phyloP scores from a whole-genome alignment of 2,329 filamentous ascomycete species.

The Penicillium sp. region DNA sequence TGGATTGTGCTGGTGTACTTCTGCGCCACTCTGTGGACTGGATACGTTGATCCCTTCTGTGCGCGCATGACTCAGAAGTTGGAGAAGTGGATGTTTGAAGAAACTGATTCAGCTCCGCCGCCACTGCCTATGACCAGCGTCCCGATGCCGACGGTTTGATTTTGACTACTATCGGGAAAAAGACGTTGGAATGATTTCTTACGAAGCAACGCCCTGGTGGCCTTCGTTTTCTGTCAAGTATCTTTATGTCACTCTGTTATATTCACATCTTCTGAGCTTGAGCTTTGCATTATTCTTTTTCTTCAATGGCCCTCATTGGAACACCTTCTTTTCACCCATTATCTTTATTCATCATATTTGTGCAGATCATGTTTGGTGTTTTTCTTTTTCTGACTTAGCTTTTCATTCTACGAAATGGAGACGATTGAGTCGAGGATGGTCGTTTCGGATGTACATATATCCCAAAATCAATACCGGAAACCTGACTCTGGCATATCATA shows the following conservation, averaged over 20 bases:
- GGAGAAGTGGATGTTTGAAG: constrained; percentile 49
- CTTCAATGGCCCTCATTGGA: neutral
- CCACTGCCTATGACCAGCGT: constrained; percentile 24
- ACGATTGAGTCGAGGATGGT: neutral
- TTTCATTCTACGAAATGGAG: neutral
- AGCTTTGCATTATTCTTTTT: neutral
- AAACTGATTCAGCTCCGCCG: constrained; percentile 35
- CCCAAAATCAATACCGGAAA: constrained; percentile 3
- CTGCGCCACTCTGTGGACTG: constrained; percentile 51
- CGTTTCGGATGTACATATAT: constrained; percentile 8
- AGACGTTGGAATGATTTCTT: neutral
- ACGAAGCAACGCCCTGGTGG: constrained; percentile 7
- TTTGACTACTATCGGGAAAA: neutral
- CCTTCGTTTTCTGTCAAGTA: neutral
- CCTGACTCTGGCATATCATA: neutral
- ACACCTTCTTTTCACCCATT: neutral
- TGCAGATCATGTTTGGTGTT: constrained; percentile 4
- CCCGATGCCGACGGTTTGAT: constrained; percentile 24
- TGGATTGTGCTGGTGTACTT: constrained; percentile 49
- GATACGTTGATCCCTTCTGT: constrained; percentile 51
- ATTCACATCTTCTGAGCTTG: neutral
- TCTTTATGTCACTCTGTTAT: neutral
- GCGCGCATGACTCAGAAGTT: constrained; percentile 48
- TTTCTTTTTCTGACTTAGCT: neutral
- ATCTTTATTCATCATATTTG: neutral